These are phyloP conservation scores for Colletotrichum eleusines DNA, from an alignment of 2,329 filamentous ascomycete species.

Conservation along the genomic window DNA sequence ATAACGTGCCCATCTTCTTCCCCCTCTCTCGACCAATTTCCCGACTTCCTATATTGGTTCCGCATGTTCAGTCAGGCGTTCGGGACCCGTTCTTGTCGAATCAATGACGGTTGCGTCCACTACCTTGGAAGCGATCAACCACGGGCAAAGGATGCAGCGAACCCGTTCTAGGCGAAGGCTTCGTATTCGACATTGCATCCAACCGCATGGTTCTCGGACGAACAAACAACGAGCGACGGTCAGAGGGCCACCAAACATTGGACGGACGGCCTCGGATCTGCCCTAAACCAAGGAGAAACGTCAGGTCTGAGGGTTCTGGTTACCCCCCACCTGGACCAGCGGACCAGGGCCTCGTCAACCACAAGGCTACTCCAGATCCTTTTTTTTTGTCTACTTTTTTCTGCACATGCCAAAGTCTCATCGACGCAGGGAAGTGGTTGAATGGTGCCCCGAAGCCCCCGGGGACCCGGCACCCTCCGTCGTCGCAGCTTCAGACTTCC, in stretches of 20 bases:
- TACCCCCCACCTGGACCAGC: neutral
- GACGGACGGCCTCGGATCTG: constrained; percentile 19
- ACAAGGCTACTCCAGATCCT: neutral
- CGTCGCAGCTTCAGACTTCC: constrained; percentile 7
- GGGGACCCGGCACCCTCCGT: constrained; percentile 9
- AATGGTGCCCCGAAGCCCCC: constrained; percentile 8
- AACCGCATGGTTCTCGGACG: no score
- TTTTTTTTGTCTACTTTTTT: neutral
- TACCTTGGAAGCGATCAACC: constrained; percentile 8
- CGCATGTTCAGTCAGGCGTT: constrained; percentile 9
- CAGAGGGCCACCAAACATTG: constrained; percentile 23
- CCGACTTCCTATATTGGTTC: constrained; percentile 6
- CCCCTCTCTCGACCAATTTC: constrained; percentile 18
- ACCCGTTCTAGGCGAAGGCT: constrained; percentile 16
- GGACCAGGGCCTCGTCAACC: constrained; percentile 13
- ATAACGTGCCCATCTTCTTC: neutral
- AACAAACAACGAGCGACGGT: constrained; percentile 20
- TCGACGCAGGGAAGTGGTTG: constrained; percentile 22
- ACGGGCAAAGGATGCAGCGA: constrained; percentile 3
- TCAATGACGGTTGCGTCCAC: neutral
- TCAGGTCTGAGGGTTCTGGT: constrained; percentile 4
- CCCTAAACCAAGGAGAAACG: constrained; percentile 17
- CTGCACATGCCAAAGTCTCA: constrained; percentile 29
- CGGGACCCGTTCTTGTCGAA: constrained; percentile 15
- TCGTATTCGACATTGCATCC: constrained; percentile 11